phyloP scores from a whole-genome alignment of 345 rosid genomes.

The Brassica juncea region DNA sequence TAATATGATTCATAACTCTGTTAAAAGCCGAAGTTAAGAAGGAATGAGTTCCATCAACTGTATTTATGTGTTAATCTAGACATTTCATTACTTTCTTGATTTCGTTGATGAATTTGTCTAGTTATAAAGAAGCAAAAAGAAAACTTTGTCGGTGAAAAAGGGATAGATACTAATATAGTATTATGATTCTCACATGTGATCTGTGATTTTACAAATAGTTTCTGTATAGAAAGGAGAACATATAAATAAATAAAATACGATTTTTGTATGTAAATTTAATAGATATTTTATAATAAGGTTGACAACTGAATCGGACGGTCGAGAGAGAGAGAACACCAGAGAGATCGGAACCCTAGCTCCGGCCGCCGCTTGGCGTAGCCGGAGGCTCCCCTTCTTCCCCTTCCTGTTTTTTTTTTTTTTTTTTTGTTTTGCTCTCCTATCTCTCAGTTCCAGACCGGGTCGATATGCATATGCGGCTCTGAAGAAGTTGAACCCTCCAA shows the following conservation, averaged over 20 bases:
- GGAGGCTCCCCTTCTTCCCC: too few relatives aligned
- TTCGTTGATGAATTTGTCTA: not conserved
- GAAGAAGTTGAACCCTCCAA: too few relatives aligned
- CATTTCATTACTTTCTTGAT: not conserved
- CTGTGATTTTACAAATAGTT: not conserved
- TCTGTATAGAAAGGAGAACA: not conserved
- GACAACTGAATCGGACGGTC: conserved; percentile 24
- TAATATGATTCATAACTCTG: not conserved
- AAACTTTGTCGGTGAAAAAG: not conserved
- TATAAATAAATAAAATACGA: too few relatives aligned
- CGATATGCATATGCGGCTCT: too few relatives aligned
- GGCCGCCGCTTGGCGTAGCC: too few relatives aligned
- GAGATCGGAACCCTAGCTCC: too few relatives aligned
- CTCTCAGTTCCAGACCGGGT: too few relatives aligned
- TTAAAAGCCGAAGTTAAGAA: not conserved
- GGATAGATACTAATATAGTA: not conserved
- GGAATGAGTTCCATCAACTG: not conserved
- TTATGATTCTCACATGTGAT: conserved; percentile 31
- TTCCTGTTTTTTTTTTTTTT: too few relatives aligned
- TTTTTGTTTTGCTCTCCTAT: too few relatives aligned
- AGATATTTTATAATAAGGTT: not conserved
- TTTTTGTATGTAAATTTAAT: not conserved
- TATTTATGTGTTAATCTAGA: not conserved
- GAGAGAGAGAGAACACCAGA: too few relatives aligned
- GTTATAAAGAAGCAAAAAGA: not conserved